Evolutionary conservation across 352 stramenopile species (phyloP).

Genomic region (Thalassiosira sp.): DNA sequence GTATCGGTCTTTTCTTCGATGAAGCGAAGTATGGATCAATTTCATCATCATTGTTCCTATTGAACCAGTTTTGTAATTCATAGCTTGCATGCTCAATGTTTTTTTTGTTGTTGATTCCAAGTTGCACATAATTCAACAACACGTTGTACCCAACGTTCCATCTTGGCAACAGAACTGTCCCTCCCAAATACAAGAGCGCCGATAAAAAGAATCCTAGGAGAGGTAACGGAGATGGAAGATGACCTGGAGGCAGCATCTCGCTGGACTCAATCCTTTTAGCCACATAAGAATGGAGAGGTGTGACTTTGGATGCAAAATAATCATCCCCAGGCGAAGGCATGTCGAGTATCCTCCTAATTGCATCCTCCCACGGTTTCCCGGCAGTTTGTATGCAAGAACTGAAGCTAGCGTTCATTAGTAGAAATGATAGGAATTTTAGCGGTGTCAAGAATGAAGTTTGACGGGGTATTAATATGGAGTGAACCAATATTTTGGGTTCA

Average conservation of each 20-base stretch:
- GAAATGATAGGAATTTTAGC: conserved; percentile 30
- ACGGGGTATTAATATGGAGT: conserved; percentile 35
- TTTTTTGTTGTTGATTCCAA: conserved; percentile 2
- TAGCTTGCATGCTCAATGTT: conserved; percentile 1
- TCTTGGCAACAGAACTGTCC: conserved; percentile 51
- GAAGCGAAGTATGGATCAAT: conserved; percentile 27
- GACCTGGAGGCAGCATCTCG: conserved; percentile 46
- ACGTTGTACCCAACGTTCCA: conserved; percentile 50
- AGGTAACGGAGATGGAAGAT: conserved; percentile 50
- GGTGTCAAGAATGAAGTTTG: conserved; percentile 40
- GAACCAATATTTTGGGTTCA: conserved; percentile 15
- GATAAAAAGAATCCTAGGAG: conserved; percentile 54
- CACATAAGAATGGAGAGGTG: conserved; percentile 39
- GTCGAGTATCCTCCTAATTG: conserved; percentile 23
- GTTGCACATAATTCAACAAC: conserved; percentile 47
- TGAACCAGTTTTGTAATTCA: conserved; percentile 31
- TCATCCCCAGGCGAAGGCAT: conserved; percentile 8
- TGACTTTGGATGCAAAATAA: conserved; percentile 32
- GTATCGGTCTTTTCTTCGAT: conserved; percentile 14
- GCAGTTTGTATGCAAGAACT: conserved; percentile 36
- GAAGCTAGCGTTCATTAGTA: conserved; percentile 38
- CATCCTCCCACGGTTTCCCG: conserved; percentile 35
- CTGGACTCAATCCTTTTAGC: conserved; percentile 28
- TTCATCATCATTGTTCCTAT: conserved; percentile 5
- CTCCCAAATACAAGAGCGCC: conserved; percentile 35